A percentile compares a stretch with the other conserved stretches of the same genome.
Evolutionary conservation across 371 early-diverging fungal genomes (phyloP).

Genomic region (Catenaria anguillulae): DNA sequence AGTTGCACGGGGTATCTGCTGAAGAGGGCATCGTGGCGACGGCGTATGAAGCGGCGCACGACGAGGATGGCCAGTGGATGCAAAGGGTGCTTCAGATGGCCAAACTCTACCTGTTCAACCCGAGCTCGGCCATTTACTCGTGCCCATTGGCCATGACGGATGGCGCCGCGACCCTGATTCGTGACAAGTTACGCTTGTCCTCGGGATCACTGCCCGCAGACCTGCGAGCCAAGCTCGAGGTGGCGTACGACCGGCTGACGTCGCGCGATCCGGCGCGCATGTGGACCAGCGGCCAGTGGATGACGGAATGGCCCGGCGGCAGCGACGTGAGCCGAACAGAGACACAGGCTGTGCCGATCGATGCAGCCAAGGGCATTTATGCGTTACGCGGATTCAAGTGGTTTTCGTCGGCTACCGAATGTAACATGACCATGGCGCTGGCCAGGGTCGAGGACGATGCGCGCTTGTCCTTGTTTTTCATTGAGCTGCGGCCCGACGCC

Average conservation of each 20-base stretch:
- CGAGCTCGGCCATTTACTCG: constrained; percentile 34
- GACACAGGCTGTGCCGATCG: constrained; percentile 33
- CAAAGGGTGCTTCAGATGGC: constrained; percentile 48
- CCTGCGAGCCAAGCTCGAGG: constrained; percentile 13
- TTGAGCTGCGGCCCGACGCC: constrained; percentile 31
- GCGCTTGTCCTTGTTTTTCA: constrained; percentile 40
- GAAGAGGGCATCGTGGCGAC: constrained; percentile 47
- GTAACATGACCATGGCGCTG: constrained; percentile 47
- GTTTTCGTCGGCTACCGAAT: constrained; percentile 54
- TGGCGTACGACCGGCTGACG: constrained; percentile 45
- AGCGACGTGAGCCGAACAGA: constrained; percentile 35
- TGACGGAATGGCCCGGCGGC: constrained; percentile 59
- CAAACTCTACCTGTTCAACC: constrained; percentile 42
- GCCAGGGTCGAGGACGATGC: constrained; percentile 37
- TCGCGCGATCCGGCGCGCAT: constrained; percentile 38
- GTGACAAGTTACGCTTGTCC: not conserved
- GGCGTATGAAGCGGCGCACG: constrained; percentile 34
- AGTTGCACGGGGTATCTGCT: constrained; percentile 37
- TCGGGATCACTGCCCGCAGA: not conserved
- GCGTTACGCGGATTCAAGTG: constrained; percentile 50
- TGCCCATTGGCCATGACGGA: constrained; percentile 58
- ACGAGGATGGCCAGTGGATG: constrained; percentile 21
- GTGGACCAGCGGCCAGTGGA: constrained; percentile 57
- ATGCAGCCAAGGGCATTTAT: constrained; percentile 26
- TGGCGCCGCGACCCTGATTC: constrained; percentile 4